These are phyloP conservation scores for Schizophyllum amplum DNA, from an alignment of 1,284 basidiomycete species.

Conservation along the genomic window DNA sequence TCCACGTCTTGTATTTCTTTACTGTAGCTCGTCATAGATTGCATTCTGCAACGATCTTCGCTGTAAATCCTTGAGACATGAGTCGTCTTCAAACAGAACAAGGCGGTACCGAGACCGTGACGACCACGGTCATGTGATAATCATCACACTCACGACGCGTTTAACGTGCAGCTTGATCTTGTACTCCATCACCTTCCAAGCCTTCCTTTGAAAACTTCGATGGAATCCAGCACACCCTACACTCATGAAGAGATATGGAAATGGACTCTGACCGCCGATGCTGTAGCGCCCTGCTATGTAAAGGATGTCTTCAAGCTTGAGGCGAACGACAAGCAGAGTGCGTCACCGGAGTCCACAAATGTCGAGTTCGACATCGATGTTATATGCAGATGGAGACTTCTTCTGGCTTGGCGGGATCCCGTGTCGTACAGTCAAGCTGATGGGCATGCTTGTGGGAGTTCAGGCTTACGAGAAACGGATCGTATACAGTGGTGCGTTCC, in stretches of 20 bases:
- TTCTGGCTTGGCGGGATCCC: constrained; percentile 68
- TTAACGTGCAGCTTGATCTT: not conserved
- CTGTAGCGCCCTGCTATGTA: constrained; percentile 54
- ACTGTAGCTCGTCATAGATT: not conserved
- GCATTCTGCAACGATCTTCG: not conserved
- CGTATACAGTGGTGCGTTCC: constrained; percentile 44
- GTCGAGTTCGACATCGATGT: not conserved
- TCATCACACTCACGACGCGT: not conserved
- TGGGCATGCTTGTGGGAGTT: constrained; percentile 58
- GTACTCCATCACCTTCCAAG: not conserved
- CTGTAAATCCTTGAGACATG: not conserved
- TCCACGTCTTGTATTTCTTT: not conserved
- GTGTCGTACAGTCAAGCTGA: constrained; percentile 50
- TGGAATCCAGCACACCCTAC: not conserved
- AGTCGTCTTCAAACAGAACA: no score
- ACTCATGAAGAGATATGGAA: constrained; percentile 30
- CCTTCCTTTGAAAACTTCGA: not conserved
- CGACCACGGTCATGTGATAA: not conserved
- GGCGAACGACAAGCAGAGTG: constrained; percentile 31
- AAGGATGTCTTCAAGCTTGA: constrained; percentile 51
- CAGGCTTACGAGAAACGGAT: constrained; percentile 49
- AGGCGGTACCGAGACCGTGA: not conserved
- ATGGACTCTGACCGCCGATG: constrained; percentile 56
- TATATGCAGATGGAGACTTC: constrained; percentile 37
- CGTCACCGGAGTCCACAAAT: not conserved